Evolutionary conservation across 1,284 basidiomycete species (phyloP).

Genomic region (Rhodotorula sp.): DNA sequence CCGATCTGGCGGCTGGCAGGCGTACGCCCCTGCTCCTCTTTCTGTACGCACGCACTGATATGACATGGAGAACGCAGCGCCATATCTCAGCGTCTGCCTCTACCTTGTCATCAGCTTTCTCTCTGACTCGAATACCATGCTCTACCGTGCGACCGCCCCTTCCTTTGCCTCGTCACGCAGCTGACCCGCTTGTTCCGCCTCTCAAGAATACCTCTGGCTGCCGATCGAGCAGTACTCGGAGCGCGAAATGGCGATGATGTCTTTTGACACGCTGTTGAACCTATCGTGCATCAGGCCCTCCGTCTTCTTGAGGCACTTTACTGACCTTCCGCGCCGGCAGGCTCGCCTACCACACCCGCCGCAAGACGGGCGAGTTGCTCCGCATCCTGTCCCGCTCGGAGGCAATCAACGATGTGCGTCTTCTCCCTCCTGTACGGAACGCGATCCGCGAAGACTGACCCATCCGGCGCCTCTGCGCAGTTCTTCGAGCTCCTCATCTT

Average conservation of each 20-base stretch:
- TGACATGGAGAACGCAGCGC: conserved; percentile 33
- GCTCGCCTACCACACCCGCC: conserved; percentile 68
- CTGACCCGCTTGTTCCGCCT: background rate
- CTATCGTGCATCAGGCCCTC: background rate
- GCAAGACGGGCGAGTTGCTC: conserved; percentile 67
- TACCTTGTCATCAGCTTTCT: conserved; percentile 53
- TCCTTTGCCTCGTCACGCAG: no score
- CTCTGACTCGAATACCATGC: conserved; percentile 53
- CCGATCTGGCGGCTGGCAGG: conserved; percentile 47
- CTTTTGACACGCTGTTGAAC: conserved; percentile 75
- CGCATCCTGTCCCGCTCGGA: conserved; percentile 65
- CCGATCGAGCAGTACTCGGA: conserved; percentile 66
- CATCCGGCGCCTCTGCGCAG: background rate
- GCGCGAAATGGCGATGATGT: conserved; percentile 69
- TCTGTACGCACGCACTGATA: background rate
- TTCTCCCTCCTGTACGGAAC: conserved; percentile 55
- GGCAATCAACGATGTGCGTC: conserved; percentile 44
- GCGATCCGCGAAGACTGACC: background rate
- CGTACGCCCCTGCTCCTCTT: conserved; percentile 27
- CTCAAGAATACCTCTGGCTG: conserved; percentile 46
- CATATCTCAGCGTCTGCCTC: conserved; percentile 47
- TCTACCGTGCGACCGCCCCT: conserved; percentile 35
- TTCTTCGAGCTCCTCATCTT: conserved; percentile 60
- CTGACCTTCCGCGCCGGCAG: conserved; percentile 62
- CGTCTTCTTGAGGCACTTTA: background rate